Conservation (phyloP, 2,329 filamentous ascomycete genomes). For the Tolypocladium cylindrosporum region DNA sequence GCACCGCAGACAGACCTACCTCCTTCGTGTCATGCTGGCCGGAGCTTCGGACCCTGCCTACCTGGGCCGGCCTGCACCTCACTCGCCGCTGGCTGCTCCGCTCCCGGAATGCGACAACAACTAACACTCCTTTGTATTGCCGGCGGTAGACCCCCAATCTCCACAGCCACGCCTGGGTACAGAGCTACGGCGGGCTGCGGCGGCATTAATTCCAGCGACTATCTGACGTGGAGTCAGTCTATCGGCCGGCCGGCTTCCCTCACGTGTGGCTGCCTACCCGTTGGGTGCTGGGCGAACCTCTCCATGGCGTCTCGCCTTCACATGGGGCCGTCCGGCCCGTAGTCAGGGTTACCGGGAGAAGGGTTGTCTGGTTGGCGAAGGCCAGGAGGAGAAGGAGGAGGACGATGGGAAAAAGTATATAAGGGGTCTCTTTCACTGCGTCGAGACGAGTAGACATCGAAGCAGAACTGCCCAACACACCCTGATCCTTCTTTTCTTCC, state of each 20-base stretch:
- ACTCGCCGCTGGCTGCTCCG: neutral
- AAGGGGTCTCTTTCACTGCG: constrained; percentile 5
- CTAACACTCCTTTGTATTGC: neutral
- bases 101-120: constrained; percentile 7
- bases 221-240: neutral
- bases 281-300: neutral
- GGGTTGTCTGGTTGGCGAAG: neutral
- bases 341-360: constrained; percentile 5
- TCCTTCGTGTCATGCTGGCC: neutral
- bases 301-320: neutral
- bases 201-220: constrained; percentile 1
- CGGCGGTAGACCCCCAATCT: neutral
- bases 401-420: constrained; percentile 6
- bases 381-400: neutral
- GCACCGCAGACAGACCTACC: neutral
- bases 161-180: neutral
- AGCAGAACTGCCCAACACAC: neutral
- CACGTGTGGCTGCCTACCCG: neutral
- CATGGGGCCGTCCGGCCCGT: constrained; percentile 1
- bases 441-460: neutral
- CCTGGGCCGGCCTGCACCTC: neutral
- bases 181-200: neutral
- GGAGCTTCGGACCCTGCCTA: neutral
- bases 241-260: neutral
- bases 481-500: neutral